Evolutionary conservation across 2,329 filamentous ascomycete species (phyloP), one percentile per base, ranked within the genome.

Genomic region (Mycosphaerella arachidis): DNA sequence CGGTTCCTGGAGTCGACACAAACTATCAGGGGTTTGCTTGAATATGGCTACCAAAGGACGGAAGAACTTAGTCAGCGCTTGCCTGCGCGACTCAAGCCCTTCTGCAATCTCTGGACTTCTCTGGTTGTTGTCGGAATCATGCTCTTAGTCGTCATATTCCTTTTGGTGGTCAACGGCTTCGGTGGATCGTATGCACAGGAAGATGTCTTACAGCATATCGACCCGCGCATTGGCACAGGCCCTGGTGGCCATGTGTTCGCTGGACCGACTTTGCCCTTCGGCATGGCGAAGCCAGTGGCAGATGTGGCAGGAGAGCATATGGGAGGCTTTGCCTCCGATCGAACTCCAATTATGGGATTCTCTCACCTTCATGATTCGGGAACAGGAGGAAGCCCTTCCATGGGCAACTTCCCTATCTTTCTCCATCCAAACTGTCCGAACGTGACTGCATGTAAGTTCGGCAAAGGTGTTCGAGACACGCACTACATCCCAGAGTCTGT

Each of bases 371-470:
- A 82, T 65, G 80, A 82, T 61, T 77, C 75, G 50, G 79, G 79
- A 13, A 81, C 79, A 24, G 79, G 68, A 48, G 64, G 64, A n/a
- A 53, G 70, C 77, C 84, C 87, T 0, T 90, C 86, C 1, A 75
- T 90, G 27, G 88, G 88, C 13, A 90, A 89, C 68, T 91, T 91
- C 56, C 85, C 88, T 0, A 77, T 91, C 1, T 91, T 90, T 62
- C 79, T 87, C 0, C 87, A 89, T 61, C 75, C 81, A 4, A 76
- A 78, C 33, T 91, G 88, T 63, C 77, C 81, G 0, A 79, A 76
- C 13, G 82, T 87, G 59, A 62, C 58, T 13, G 64, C 52, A 13
- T 66, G 64, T 37, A 33, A 58, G 12, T 53, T 90, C 56, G 77
- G 88, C 65, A 76, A 77, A 73, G 75, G 48, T 85, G 79, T 65